Percentiles rank a stretch among this genome's conserved stretches.
These are phyloP conservation scores for Parasitella parasitica DNA, from an alignment of 371 early-diverging fungal genomes.

Conservation along the genomic window DNA sequence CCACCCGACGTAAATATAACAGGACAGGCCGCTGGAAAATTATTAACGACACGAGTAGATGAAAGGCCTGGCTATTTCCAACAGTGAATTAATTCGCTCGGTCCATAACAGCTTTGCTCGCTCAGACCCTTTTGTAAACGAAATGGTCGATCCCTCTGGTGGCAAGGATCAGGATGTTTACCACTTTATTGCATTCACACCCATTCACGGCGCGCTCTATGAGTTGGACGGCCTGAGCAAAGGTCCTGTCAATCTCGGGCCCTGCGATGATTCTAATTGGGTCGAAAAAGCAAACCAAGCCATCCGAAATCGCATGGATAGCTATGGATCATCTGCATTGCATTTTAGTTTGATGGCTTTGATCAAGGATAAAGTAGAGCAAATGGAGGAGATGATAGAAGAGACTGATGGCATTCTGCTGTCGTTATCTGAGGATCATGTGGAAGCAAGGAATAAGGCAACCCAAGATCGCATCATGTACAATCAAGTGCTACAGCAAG, in stretches of 20 bases:
- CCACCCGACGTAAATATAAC: constrained; percentile 76
- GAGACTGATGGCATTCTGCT: constrained; percentile 45
- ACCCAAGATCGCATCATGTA: constrained; percentile 32
- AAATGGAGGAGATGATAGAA: constrained; percentile 52
- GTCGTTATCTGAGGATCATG: constrained; percentile 45
- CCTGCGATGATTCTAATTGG: constrained; percentile 70
- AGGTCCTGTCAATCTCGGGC: constrained; percentile 70
- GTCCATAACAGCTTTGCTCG: constrained; percentile 89
- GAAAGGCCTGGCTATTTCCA: constrained; percentile 83
- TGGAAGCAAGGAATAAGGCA: constrained; percentile 24
- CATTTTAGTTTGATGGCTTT: constrained; percentile 90
- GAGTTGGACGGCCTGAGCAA: constrained; percentile 86
- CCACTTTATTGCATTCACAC: constrained; percentile 89
- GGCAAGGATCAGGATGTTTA: constrained; percentile 79
- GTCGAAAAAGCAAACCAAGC: constrained; percentile 65
- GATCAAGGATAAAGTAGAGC: constrained; percentile 63
- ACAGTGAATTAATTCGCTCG: constrained; percentile 75
- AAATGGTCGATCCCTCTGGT: constrained; percentile 54
- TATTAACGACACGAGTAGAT: no score
- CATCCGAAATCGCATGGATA: constrained; percentile 72
- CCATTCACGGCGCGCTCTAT: constrained; percentile 74
- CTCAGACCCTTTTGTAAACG: constrained; percentile 75
- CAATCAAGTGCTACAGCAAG: constrained; percentile 46
- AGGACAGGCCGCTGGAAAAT: no score
- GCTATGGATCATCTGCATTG: constrained; percentile 66